phyloP scores from a whole-genome alignment of 768 basidiomycete genomes.

The Suillus paluster region DNA sequence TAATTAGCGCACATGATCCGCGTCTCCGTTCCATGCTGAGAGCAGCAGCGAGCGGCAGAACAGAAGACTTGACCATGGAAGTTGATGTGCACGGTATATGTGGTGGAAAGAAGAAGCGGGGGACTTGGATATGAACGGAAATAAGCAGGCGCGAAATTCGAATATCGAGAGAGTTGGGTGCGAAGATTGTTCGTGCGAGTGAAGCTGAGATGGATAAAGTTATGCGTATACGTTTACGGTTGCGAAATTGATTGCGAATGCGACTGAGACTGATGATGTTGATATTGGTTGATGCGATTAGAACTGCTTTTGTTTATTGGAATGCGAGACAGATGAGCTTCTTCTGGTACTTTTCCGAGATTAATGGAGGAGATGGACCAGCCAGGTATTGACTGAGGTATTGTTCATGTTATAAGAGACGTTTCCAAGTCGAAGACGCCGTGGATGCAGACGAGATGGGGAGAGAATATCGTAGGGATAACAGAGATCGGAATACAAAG shows the following conservation, averaged over 20 bases:
- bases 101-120: conserved; percentile 5
- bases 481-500: conserved; percentile 31
- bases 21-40: conserved; percentile 24
- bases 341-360: conserved; percentile 30
- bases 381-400: conserved; percentile 18
- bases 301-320: conserved; percentile 10
- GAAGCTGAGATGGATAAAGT: conserved; percentile 24
- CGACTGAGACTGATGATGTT: conserved; percentile 23
- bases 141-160: conserved; percentile 10
- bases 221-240: conserved; percentile 29
- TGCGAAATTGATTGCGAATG: conserved; percentile 23
- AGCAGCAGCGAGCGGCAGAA: conserved; percentile 20
- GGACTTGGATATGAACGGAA: conserved; percentile 5
- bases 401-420: conserved; percentile 24
- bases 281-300: conserved; percentile 27
- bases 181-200: conserved; percentile 35
- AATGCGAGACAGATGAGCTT: conserved; percentile 1
- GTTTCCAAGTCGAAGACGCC: conserved; percentile 28
- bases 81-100: conserved; percentile 12
- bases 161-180: conserved; percentile 34
- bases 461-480: conserved; percentile 27
- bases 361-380: conserved; percentile 33
- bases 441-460: conserved; percentile 16
- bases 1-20: conserved; percentile 27
- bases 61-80: conserved; percentile 18